Base-by-base conservation (phyloP, 768 basidiomycete genomes). In the Amanita pallidorosea region DNA sequence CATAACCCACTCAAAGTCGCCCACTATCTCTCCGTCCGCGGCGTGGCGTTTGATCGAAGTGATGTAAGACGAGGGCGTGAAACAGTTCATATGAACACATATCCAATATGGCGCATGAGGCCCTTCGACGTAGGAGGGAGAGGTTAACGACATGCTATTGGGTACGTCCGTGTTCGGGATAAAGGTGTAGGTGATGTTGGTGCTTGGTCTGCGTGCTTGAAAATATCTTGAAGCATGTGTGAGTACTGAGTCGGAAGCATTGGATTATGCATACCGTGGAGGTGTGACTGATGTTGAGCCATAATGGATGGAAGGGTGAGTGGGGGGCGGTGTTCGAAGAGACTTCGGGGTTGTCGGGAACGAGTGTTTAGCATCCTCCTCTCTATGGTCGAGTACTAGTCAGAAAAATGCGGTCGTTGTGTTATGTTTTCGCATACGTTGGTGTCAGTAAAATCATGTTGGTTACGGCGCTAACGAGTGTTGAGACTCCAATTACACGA, bases 41-140 rank as follows among this genome's bases (percentile, higher is more conserved):
- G 67, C 62, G n/a, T 63, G 64, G 44, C 68, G 64, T 22, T 65
- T 61, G 47, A 78, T 57, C 3, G 69, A 66, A 0, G 76, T 76
- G 23, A 75, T 72, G 56, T 68, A 69, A 7, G 72, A 74, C 2
- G 72, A 66, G 1, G 75, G 75, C 4, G 70, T 73, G 55, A 76
- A 76, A 55, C 73, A 73, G 56, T 76, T 75, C 63, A 73, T 60
- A 48, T 63, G 68, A 20, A 76, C 73, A 12, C 70, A 67, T 20
- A 77, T 71, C 49, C 69, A 70, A 43, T 74, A 75, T 13, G 69
- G 62, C 3, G 65, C 64, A 23, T 66, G 63, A n/a, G 61, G 55
- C 37, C 58, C 56, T 22, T 47, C 56, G 25, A 58, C 45, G 56
- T 57, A 61, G 13, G 60, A 56, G 40, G 70, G 68, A 33, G 67